phyloP scores from a whole-genome alignment of 441 rosid genomes.

The Gossypium gossypioides region DNA sequence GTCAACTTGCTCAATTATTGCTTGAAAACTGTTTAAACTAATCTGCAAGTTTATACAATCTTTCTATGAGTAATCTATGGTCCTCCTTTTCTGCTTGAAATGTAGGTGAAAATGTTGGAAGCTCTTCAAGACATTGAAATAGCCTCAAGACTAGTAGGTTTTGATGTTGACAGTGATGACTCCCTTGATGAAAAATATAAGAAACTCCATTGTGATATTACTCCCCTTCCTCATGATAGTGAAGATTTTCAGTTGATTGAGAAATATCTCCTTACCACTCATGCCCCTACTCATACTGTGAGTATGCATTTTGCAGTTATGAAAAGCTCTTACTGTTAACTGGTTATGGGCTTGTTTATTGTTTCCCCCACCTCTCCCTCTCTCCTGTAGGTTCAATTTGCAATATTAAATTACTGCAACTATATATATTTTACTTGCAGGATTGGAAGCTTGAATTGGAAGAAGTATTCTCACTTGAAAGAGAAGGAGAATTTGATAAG shows the following conservation, averaged over 20 bases:
- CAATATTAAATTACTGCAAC: conserved; percentile 5
- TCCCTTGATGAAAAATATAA: conserved; percentile 75
- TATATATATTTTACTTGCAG: conserved; percentile 29
- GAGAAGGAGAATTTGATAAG: conserved; percentile 80
- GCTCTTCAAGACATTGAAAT: conserved; percentile 96
- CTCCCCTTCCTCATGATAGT: conserved; percentile 74
- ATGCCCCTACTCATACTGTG: conserved; percentile 93
- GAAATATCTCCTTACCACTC: conserved; percentile 72
- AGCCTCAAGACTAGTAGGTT: conserved; percentile 95
- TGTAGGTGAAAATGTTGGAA: conserved; percentile 94
- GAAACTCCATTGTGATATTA: conserved; percentile 58
- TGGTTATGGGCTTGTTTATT: not conserved
- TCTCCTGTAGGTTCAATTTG: not conserved
- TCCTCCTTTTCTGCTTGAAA: conserved; percentile 18
- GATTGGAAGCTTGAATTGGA: conserved; percentile 93
- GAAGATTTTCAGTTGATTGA: conserved; percentile 66
- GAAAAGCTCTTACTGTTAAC: not conserved
- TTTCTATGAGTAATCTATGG: conserved; percentile 1
- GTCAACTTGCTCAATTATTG: not conserved
- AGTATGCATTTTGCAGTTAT: conserved; percentile 19
- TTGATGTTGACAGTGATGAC: conserved; percentile 65
- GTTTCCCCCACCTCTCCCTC: not conserved
- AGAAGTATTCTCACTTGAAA: conserved; percentile 83
- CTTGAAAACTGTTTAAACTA: not conserved
- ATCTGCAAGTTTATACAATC: not conserved